Evolutionary conservation across 768 basidiomycete genomes (phyloP), one percentile per base, ranked within the genome.

Genomic region (Lentinus tigrinus): DNA sequence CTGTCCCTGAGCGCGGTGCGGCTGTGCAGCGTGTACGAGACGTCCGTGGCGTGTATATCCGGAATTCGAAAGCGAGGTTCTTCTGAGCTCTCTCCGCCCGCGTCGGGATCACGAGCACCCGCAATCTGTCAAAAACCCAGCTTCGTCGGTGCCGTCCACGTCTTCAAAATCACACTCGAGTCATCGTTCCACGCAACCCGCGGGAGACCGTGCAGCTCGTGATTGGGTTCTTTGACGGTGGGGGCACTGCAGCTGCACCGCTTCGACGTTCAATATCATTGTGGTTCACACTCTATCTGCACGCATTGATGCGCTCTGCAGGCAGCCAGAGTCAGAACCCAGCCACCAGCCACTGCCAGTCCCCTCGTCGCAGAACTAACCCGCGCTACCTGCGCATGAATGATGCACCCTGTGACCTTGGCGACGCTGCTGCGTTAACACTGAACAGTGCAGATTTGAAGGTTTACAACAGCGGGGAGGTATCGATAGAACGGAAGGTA

Each of bases 381-480:
- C n/a, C n/a, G n/a, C n/a, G n/a, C n/a, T n/a, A n/a, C n/a, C n/a
- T n/a, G n/a, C n/a, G n/a, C n/a, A n/a, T n/a, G n/a, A n/a, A n/a
- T n/a, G n/a, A n/a, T n/a, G n/a, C n/a, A n/a, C n/a, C n/a, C n/a
- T n/a, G n/a, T n/a, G n/a, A n/a, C n/a, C n/a, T n/a, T n/a, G n/a
- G n/a, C n/a, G n/a, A n/a, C n/a, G n/a, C n/a, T n/a, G n/a, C n/a
- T n/a, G n/a, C n/a, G n/a, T n/a, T n/a, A n/a, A n/a, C n/a, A n/a
- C n/a, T n/a, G n/a, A n/a, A n/a, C n/a, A n/a, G 16, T 40, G 9
- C 9, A 16, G 14, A 19, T 1, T 24, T 46, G 2, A 46, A 11
- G 21, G 43, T 48, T 47, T 62, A 62, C 61, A 62, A 62, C 61
- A 62, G 31, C 39, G 34, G n/a, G n/a, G 52, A 46, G 44, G 50